phyloP scores from a whole-genome alignment of 2,329 filamentous ascomycete species.

The Dryadomyces quercus-mongolicae region DNA sequence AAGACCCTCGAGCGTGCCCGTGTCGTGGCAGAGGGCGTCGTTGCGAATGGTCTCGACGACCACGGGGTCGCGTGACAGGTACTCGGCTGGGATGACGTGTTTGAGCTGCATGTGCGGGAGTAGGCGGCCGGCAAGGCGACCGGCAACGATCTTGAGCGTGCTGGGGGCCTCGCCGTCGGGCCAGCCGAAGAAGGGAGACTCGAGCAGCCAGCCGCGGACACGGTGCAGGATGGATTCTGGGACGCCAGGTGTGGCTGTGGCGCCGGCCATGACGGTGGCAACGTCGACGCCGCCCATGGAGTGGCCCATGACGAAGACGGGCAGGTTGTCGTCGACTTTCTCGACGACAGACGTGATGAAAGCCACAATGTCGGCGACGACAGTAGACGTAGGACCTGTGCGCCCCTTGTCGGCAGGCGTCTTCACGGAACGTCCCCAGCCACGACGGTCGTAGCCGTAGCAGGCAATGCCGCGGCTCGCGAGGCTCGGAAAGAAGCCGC shows the following conservation, averaged over 20 bases:
- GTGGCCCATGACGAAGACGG: constrained; percentile 79
- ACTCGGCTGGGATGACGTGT: constrained; percentile 49
- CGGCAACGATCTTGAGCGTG: constrained; percentile 48
- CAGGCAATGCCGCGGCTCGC: constrained; percentile 62
- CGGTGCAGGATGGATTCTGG: constrained; percentile 30
- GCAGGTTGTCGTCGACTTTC: constrained; percentile 22
- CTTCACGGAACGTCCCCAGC: constrained; percentile 68
- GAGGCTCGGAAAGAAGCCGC: constrained; percentile 59
- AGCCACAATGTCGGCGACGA: constrained; percentile 66
- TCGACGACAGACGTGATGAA: constrained; percentile 52
- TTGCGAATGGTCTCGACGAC: constrained; percentile 47
- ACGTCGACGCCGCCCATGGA: constrained; percentile 81
- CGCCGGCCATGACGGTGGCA: constrained; percentile 44
- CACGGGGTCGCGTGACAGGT: constrained; percentile 55
- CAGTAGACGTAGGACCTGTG: constrained; percentile 60
- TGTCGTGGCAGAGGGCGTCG: constrained; percentile 68
- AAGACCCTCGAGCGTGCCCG: constrained; percentile 68
- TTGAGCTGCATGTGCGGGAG: constrained; percentile 56
- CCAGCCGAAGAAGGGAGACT: constrained; percentile 70
- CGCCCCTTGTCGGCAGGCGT: constrained; percentile 52
- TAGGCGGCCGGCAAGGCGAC: constrained; percentile 54
- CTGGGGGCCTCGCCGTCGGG: constrained; percentile 52
- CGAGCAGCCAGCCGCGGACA: constrained; percentile 62
- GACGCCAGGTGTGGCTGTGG: constrained; percentile 26
- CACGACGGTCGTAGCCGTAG: constrained; percentile 71